Base-by-base conservation (phyloP, 495 filamentous ascomycete genomes). In the Xylaria bambusicola region DNA sequence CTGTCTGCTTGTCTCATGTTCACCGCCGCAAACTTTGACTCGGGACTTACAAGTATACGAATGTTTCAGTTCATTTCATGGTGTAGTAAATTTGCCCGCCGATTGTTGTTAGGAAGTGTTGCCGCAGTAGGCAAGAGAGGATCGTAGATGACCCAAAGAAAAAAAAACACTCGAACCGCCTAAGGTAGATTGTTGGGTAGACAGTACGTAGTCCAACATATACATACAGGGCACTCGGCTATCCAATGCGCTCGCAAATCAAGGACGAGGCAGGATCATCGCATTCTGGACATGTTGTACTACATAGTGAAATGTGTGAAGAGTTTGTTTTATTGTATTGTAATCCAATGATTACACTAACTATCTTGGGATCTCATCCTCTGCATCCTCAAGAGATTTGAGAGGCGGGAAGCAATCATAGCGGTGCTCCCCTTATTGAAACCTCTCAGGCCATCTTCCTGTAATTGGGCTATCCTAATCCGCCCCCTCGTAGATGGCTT, bases 371-470 rank as follows among this genome's bases (percentile, higher is more conserved):
- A 63, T 49, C 24, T 48, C 58, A 51, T 54, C 38, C 50, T 59
- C 62, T 65, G 44, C 41, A 46, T 69, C 64, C 64, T 55, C 47
- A 61, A 59, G 62, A 59, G 42, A 23, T 46, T 44, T 38, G 53
- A 58, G 60, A 65, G 65, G 60, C 40, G 65, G 50, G 49, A 58
- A 60, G 59, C 68, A 70, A 66, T 70, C 68, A 55, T 58, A 70
- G 35, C 65, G 68, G 65, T 70, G 68, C 61, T 56, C 49, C 27
- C 59, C 60, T 49, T n/a, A n/a, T 48, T 50, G 63, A 60, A 70
- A 61, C 67, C 36, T 53, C 29, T 60, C 60, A 62, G 6, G 50
- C 24, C 51, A 31, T 46, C 48, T 53, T 29, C 49, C 58, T 46
- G 56, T 52, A 45, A 52, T 23, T 31, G 12, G 9, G 3, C 10